These are phyloP conservation scores for Cryptosporidium baileyi DNA, from an alignment of 169 alveolate genomes.

Conservation along the genomic window DNA sequence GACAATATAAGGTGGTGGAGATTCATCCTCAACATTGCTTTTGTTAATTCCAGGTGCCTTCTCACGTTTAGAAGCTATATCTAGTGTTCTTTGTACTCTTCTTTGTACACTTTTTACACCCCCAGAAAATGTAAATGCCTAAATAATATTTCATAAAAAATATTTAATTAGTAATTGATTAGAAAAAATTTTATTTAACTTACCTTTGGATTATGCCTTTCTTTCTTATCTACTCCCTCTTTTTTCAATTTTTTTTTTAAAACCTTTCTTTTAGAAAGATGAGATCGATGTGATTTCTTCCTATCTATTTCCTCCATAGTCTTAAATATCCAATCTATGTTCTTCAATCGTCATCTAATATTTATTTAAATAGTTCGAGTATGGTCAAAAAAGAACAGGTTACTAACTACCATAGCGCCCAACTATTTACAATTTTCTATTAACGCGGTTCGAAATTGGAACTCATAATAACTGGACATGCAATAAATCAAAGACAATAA, in stretches of 20 bases:
- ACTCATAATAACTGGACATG: no score
- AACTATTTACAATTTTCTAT: no score
- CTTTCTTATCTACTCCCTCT: conserved; percentile 72
- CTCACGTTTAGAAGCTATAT: conserved; percentile 83
- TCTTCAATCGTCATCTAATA: not conserved
- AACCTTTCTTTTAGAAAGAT: conserved; percentile 27
- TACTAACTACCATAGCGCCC: no score
- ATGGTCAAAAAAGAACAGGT: conserved; percentile 13
- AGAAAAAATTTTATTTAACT: not conserved
- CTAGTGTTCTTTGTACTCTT: conserved; percentile 87
- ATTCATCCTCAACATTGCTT: conserved; percentile 49
- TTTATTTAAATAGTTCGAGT: no score
- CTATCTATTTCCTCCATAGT: conserved; percentile 61
- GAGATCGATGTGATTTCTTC: conserved; percentile 58
- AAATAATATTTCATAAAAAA: not conserved
- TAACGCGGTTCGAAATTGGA: no score
- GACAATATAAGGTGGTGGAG: conserved; percentile 81
- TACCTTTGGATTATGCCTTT: conserved; percentile 85
- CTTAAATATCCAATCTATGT: not conserved
- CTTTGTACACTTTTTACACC: conserved; percentile 88
- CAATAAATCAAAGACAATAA: no score
- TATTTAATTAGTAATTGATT: not conserved
- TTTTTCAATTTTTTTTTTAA: conserved; percentile 62
- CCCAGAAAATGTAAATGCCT: conserved; percentile 92
- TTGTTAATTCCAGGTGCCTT: conserved; percentile 82